These are phyloP conservation scores for Ambrosiella beaveri DNA, from an alignment of 2,329 filamentous ascomycete species.

Conservation along the genomic window DNA sequence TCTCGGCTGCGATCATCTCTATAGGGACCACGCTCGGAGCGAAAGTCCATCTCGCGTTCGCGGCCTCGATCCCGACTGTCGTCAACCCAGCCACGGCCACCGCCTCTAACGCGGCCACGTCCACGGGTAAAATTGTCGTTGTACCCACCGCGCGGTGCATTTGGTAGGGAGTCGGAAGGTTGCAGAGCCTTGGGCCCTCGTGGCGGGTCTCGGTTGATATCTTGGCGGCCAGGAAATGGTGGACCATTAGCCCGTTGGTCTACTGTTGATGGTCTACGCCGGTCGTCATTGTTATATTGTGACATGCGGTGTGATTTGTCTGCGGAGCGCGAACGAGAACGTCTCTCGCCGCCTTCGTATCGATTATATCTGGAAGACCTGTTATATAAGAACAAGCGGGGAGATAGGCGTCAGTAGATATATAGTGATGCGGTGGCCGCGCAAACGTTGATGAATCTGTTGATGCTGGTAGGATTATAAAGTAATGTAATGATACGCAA, in stretches of 20 bases:
- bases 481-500: too few relatives aligned
- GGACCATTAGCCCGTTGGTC: conserved; percentile 30
- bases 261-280: conserved; percentile 43
- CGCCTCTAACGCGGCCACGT: conserved; percentile 35
- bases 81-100: conserved; percentile 39
- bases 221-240: conserved; percentile 44
- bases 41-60: conserved; percentile 42
- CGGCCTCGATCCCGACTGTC: conserved; percentile 44
- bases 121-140: conserved; percentile 42
- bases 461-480: too few relatives aligned
- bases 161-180: conserved; percentile 45
- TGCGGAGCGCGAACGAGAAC: conserved; percentile 51
- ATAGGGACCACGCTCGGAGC: conserved; percentile 31
- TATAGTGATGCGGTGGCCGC: too few relatives aligned
- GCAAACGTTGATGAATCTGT: too few relatives aligned
- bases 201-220: conserved; percentile 46
- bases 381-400: not conserved
- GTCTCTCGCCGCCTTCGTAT: conserved; percentile 38
- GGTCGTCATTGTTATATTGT: conserved; percentile 45
- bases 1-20: conserved; percentile 36
- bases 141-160: conserved; percentile 50
- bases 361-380: conserved; percentile 41
- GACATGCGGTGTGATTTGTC: conserved; percentile 40
- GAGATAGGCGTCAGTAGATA: not conserved
- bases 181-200: conserved; percentile 59